Evolutionary conservation across 331 rosid genomes (phyloP).

Genomic region (Rosa hybrid): DNA sequence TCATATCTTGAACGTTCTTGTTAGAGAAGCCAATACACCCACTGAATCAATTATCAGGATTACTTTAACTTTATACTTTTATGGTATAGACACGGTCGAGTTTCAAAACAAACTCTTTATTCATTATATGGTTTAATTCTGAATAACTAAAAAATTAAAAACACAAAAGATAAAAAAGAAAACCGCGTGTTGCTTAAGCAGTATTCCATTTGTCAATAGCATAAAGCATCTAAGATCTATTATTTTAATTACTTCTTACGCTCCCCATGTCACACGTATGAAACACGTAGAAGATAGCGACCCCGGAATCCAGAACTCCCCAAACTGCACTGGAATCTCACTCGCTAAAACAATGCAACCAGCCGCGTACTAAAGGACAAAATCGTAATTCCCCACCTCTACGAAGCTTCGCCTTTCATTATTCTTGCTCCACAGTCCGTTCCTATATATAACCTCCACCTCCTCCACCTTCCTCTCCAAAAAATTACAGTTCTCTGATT

Average conservation of each 20-base stretch:
- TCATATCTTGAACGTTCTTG: no score
- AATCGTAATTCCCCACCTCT: background rate
- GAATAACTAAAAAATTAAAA: no score
- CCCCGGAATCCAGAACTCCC: background rate
- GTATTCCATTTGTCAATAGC: background rate
- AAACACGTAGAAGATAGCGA: background rate
- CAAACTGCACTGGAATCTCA: background rate
- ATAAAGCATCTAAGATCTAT: background rate
- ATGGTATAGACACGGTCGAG: no score
- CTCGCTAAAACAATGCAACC: background rate
- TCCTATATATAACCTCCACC: background rate
- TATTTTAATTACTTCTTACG: background rate
- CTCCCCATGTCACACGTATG: background rate
- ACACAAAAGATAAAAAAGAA: no score
- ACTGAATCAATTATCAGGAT: no score
- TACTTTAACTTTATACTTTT: no score
- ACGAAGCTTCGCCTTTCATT: background rate
- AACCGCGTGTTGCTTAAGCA: background rate
- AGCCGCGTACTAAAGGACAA: background rate
- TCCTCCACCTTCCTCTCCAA: background rate
- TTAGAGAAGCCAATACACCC: no score
- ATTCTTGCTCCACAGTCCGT: background rate
- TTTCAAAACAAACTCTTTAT: no score
- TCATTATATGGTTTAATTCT: no score
- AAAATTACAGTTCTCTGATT: no score